Base-by-base conservation (phyloP, 2,329 filamentous ascomycete species). In the Metarhizium brunneum region DNA sequence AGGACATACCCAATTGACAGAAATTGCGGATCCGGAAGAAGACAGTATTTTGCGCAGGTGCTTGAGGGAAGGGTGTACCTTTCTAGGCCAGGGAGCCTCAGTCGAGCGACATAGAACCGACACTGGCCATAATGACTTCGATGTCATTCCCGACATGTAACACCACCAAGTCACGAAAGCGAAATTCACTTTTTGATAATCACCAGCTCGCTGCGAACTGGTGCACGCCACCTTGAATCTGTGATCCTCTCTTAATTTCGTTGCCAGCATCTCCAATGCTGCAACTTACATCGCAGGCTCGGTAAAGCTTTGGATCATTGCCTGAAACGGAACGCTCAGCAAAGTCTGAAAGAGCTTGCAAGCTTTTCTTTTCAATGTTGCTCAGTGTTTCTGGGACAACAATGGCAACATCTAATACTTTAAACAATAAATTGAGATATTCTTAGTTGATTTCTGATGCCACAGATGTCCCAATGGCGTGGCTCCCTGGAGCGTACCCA, bases 1-100 rank as follows among this genome's bases (percentile, higher is more conserved):
- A 0, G 81, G 82, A 0, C 84, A 87, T 63, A 71, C 72, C 42
- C 74, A 83, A 45, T 79, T 87, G 69, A 79, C 71, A 58, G 79
- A 80, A 62, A 75, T 81, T 66, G 92, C 95, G 67, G 96, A 85
- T 63, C 92, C 88, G 0, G 89, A 95, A 67, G 92, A 88, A 0
- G 82, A 87, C 20, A 85, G 83, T 3, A 91, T 95, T 66, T 78
- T 82, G 35, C 82, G 95, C 56, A 84, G 78, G 63, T 97, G 92
- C 68, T 88, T 90, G 58, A 71, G 75, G 4, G 63, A 62, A 35
- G 66, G 73, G 1, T 92, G 88, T 64, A 78, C 81, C 1, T 83
- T 83, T 73, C 78, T 84, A 11, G 84, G 88, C 0, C 81, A 84
- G 56, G 87, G 88, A 1, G 77, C 88, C 59, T 77, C 76, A 48